A percentile compares a stretch with the other conserved stretches of the same genome.
Evolutionary conservation across 257 asterid genomes (phyloP).

Genomic region (Paraleonurus japonicus): DNA sequence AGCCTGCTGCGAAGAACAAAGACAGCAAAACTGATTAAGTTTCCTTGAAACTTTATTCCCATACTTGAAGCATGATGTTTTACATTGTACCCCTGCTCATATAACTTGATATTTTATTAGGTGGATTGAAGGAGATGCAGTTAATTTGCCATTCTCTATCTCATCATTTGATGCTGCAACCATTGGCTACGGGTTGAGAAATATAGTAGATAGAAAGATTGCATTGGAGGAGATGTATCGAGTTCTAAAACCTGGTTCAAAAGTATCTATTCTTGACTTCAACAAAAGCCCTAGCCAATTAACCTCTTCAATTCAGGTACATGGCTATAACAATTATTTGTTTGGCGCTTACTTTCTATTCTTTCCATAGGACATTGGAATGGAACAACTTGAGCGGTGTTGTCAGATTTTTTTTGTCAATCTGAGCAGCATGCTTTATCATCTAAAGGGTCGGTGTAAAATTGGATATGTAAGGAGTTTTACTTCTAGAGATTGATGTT

Average conservation of each 20-base stretch:
- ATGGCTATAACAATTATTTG: neutral
- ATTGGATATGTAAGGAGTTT: neutral
- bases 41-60: neutral
- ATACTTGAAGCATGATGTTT: neutral
- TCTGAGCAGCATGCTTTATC: neutral
- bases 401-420: neutral
- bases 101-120: constrained; percentile 35
- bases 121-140: constrained; percentile 92
- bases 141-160: constrained; percentile 65
- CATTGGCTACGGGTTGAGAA: constrained; percentile 81
- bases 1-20: constrained; percentile 1
- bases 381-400: neutral
- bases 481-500: neutral
- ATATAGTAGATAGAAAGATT: constrained; percentile 59
- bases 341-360: neutral
- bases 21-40: neutral
- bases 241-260: constrained; percentile 77
- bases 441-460: neutral
- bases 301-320: constrained; percentile 60
- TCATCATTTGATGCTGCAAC: constrained; percentile 77
- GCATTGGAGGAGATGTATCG: constrained; percentile 67
- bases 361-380: neutral
- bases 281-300: constrained; percentile 61
- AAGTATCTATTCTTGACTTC: constrained; percentile 74
- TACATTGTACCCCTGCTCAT: neutral